phyloP scores from a whole-genome alignment of 202 grass and related monocot species.

The Digitaria exilis region DNA sequence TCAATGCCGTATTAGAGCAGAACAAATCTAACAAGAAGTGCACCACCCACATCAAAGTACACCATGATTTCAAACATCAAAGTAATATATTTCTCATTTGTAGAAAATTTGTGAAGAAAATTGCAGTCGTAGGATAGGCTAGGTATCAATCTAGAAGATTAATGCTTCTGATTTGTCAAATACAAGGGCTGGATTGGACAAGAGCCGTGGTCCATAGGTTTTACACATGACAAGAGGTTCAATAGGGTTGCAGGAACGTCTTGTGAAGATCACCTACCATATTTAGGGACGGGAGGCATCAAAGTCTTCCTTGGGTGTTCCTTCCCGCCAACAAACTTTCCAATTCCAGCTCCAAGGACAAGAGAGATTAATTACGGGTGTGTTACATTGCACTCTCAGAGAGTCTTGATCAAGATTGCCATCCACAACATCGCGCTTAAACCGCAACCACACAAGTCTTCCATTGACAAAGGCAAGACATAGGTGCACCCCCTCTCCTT shows the following conservation, averaged over 20 bases:
- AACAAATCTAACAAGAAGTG: not conserved
- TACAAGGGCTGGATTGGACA: slow-evolving; percentile 35
- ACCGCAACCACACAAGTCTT: slow-evolving; percentile 11
- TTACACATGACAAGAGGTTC: slow-evolving; percentile 26
- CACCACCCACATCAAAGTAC: not conserved
- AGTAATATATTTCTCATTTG: not conserved
- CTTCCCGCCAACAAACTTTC: slow-evolving; percentile 45
- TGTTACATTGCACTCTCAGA: slow-evolving; percentile 20
- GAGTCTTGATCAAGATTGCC: slow-evolving; percentile 32
- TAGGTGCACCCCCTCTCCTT: not conserved
- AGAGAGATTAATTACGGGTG: slow-evolving; percentile 28
- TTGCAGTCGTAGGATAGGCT: not conserved
- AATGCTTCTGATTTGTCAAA: slow-evolving; percentile 39
- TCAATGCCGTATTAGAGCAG: not conserved
- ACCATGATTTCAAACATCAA: not conserved
- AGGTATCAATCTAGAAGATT: slow-evolving; percentile 23
- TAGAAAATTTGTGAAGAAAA: not conserved
- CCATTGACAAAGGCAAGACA: slow-evolving; percentile 21
- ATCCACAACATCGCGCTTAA: not conserved
- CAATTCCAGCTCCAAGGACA: slow-evolving; percentile 19
- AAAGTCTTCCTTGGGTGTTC: slow-evolving; percentile 37
- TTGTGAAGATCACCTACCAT: slow-evolving; percentile 40
- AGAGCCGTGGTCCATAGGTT: slow-evolving; percentile 44
- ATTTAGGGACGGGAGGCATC: slow-evolving; percentile 13
- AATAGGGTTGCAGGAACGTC: slow-evolving; percentile 35